Conservation (phyloP, 106 monocot species). For the Triglochin maritima region DNA sequence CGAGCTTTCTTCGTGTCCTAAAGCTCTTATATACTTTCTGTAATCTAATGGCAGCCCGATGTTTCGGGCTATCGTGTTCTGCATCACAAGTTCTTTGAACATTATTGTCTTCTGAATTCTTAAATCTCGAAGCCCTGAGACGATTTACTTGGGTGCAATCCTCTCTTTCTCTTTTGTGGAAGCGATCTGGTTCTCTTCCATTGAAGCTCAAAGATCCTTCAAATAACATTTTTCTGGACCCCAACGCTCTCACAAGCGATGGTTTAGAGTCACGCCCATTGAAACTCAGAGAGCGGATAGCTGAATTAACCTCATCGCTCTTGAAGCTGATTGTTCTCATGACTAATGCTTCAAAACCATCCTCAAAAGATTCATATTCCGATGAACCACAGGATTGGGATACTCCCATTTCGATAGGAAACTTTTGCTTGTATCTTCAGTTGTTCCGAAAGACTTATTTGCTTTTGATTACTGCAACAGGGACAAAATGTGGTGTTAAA, state of each 20-base stretch:
- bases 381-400: conserved; percentile 20
- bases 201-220: conserved; percentile 65
- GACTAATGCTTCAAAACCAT: conserved; percentile 22
- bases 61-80: conserved; percentile 28
- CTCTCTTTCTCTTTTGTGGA: neutral
- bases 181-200: conserved; percentile 20
- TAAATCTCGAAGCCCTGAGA: conserved; percentile 5
- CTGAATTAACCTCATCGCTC: conserved; percentile 5
- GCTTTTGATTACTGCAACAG: too few relatives aligned
- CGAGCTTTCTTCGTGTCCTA: conserved; percentile 71
- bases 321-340: conserved; percentile 40
- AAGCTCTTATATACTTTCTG: conserved; percentile 95
- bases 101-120: neutral
- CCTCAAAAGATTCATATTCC: conserved; percentile 16
- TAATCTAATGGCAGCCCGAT: conserved; percentile 65
- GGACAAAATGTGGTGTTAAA: too few relatives aligned
- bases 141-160: neutral
- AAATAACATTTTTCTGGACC: conserved; percentile 39
- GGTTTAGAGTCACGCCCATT: conserved; percentile 23
- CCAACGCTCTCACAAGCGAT: conserved; percentile 26
- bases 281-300: conserved; percentile 29
- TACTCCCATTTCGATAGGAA: conserved; percentile 33
- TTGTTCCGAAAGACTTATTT: too few relatives aligned
- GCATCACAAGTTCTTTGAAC: neutral
- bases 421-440: too few relatives aligned